Conservation (phyloP, 164 flowering plant species). For the Berberis thunbergii region DNA sequence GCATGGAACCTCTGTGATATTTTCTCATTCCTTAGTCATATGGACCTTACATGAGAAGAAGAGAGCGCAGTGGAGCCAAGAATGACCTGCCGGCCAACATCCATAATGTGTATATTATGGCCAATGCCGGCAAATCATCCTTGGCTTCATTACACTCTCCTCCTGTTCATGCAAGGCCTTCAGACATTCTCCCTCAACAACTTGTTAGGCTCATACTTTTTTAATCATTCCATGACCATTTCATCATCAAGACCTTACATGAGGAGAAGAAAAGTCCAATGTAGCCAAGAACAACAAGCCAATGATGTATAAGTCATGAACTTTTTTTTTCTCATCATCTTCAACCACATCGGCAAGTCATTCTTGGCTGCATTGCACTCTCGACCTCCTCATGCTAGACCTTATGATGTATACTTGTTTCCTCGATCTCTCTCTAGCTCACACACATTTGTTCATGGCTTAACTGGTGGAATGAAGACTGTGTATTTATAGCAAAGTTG, state of each 20-base stretch:
- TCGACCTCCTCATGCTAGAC: conserved; percentile 19
- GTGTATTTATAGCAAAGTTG: conserved; percentile 12
- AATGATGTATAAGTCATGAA: too few relatives aligned
- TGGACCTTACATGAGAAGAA: conserved; percentile 32
- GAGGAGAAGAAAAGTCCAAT: too few relatives aligned
- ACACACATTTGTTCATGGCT: neutral
- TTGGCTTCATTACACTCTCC: conserved; percentile 11
- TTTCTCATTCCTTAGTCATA: neutral
- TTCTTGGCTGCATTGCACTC: conserved; percentile 12
- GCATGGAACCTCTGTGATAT: neutral
- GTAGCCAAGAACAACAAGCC: too few relatives aligned
- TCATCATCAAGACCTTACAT: too few relatives aligned
- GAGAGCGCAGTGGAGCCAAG: conserved; percentile 41
- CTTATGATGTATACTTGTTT: neutral
- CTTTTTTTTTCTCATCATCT: too few relatives aligned
- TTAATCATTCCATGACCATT: too few relatives aligned
- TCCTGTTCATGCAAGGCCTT: conserved; percentile 22
- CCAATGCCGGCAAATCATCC: conserved; percentile 32
- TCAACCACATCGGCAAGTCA: conserved; percentile 30
- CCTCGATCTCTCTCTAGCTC: conserved; percentile 3
- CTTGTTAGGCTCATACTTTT: too few relatives aligned
- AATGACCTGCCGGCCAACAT: conserved; percentile 24
- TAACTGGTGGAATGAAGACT: neutral
- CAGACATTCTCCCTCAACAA: too few relatives aligned
- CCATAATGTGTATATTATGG: neutral